Evolutionary conservation across 108 stramenopile genomes (phyloP).

Genomic region (Asterionellopsis glacialis): DNA sequence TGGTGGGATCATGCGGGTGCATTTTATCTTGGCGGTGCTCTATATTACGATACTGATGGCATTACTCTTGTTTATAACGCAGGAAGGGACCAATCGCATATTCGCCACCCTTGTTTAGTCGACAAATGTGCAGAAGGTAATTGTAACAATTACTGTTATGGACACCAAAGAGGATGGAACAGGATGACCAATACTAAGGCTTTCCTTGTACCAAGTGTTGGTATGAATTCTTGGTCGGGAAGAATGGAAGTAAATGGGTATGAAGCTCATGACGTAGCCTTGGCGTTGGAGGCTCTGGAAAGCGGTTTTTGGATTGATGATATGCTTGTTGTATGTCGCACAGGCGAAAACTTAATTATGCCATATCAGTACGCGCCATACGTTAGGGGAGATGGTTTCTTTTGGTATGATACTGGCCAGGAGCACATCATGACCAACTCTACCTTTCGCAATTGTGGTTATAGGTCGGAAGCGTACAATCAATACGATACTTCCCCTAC

Average conservation of each 20-base stretch:
- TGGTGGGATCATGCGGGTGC: constrained; percentile 36
- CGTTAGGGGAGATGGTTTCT: constrained; percentile 23
- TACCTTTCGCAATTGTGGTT: constrained; percentile 34
- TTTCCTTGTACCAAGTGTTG: constrained; percentile 17
- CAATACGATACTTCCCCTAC: constrained; percentile 24
- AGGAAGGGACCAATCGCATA: constrained; percentile 10
- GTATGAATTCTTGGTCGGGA: constrained; percentile 28
- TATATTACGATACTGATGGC: constrained; percentile 30
- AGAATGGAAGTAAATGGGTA: constrained; percentile 28
- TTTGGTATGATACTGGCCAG: constrained; percentile 41
- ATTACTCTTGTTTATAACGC: constrained; percentile 24
- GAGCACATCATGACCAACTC: constrained; percentile 35
- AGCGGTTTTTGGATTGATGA: constrained; percentile 39
- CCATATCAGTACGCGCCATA: constrained; percentile 2
- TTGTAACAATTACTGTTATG: constrained; percentile 7
- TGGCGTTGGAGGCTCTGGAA: constrained; percentile 30
- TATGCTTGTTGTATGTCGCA: constrained; percentile 29
- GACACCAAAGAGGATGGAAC: background rate
- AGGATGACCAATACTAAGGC: constrained; percentile 25
- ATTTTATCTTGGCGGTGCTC: constrained; percentile 40
- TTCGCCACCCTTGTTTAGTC: constrained; percentile 11
- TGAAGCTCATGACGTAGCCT: constrained; percentile 26
- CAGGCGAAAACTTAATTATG: constrained; percentile 16
- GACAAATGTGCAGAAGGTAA: constrained; percentile 9
- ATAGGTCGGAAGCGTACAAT: constrained; percentile 13